Percentiles rank a stretch among this genome's conserved stretches.
Evolutionary conservation across 345 rosid genomes (phyloP).

Genomic region (Eucalyptus pauciflora): DNA sequence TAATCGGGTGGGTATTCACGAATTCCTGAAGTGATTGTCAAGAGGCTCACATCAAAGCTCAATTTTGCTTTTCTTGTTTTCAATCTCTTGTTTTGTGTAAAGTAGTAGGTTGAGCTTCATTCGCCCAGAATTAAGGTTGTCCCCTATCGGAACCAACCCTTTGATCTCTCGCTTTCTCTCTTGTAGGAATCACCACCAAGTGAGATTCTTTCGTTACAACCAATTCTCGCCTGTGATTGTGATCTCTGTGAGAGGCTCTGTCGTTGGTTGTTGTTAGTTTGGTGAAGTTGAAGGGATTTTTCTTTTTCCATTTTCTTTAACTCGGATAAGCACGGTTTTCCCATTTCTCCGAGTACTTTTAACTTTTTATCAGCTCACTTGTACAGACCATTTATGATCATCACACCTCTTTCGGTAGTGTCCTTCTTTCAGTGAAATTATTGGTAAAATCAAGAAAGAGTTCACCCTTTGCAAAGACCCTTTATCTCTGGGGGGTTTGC

Average conservation of each 20-base stretch:
- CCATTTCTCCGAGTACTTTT: not conserved
- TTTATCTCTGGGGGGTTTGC: not conserved
- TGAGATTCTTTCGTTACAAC: conserved; percentile 14
- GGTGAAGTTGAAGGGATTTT: not conserved
- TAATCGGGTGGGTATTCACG: not conserved
- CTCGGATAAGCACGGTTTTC: not conserved
- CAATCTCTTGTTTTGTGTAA: not conserved
- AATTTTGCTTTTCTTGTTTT: not conserved
- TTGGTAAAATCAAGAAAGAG: not conserved
- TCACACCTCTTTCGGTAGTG: not conserved
- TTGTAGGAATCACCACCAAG: not conserved
- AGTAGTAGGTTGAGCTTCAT: not conserved
- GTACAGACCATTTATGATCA: not conserved
- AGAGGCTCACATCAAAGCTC: conserved; percentile 2
- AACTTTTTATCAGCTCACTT: not conserved
- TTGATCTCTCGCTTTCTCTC: not conserved
- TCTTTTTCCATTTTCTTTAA: not conserved
- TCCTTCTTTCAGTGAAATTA: not conserved
- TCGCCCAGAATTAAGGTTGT: not conserved
- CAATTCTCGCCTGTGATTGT: not conserved
- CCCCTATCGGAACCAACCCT: not conserved
- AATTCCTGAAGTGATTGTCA: not conserved
- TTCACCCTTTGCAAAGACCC: not conserved
- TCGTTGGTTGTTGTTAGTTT: conserved; percentile 6
- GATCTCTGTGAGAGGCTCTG: not conserved